These are phyloP conservation scores for Solanum lignicaule DNA, from an alignment of 257 asterid species.

Conservation along the genomic window DNA sequence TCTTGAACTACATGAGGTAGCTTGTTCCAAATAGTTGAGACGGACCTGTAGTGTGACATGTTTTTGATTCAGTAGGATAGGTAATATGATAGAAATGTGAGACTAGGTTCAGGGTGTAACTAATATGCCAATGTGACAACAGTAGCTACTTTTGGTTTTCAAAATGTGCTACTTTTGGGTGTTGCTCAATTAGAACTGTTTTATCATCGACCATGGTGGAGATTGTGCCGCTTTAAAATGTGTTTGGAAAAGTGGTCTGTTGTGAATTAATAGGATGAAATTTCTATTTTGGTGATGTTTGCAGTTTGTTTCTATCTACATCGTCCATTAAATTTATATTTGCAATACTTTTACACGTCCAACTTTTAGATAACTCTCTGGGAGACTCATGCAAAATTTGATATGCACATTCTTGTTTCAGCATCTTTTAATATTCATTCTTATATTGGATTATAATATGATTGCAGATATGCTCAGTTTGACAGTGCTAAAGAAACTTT, in stretches of 20 bases:
- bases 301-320: background rate
- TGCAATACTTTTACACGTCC: background rate
- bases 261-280: background rate
- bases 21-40: background rate
- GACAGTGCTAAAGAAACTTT: slow-evolving; percentile 98
- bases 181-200: background rate
- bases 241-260: background rate
- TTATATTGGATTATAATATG: background rate
- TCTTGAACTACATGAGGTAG: background rate
- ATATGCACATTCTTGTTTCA: background rate
- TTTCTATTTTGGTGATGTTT: background rate
- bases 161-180: background rate
- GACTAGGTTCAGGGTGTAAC: background rate
- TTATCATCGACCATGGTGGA: background rate
- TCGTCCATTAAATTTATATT: background rate
- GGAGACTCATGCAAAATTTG: background rate
- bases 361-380: background rate
- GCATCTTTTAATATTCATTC: background rate
- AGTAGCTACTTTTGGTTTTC: background rate
- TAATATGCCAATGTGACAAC: background rate
- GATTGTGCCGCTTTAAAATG: background rate
- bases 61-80: background rate
- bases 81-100: background rate
- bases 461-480: slow-evolving; percentile 90
- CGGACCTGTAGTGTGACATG: background rate